phyloP scores from a whole-genome alignment of 23 red algal species.

The Gracilaria gracilis region DNA sequence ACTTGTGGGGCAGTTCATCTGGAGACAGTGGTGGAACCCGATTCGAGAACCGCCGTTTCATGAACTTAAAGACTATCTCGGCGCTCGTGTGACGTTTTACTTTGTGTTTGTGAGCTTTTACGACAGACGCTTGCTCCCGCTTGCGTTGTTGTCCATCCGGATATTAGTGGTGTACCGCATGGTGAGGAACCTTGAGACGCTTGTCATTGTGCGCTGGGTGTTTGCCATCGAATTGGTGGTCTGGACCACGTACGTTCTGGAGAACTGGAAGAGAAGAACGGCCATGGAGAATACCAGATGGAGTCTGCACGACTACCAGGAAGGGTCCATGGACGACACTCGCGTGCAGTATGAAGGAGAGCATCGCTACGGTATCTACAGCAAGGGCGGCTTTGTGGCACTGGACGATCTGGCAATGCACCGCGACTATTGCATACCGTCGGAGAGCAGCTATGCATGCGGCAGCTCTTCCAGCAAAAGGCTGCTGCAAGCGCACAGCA shows the following conservation, averaged over 20 bases:
- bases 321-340: constrained; percentile 71
- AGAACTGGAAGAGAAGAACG: constrained; percentile 81
- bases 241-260: constrained; percentile 79
- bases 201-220: constrained; percentile 59
- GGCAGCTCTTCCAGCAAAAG: too few relatives aligned
- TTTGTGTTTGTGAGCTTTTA: constrained; percentile 86
- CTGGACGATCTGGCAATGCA: constrained; percentile 52
- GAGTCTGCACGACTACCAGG: constrained; percentile 74
- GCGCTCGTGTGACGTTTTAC: constrained; percentile 76
- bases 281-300: constrained; percentile 58
- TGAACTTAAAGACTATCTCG: constrained; percentile 71
- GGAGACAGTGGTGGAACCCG: constrained; percentile 68
- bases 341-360: constrained; percentile 70
- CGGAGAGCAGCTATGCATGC: background rate
- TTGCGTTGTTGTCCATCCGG: constrained; percentile 61
- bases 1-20: constrained; percentile 56
- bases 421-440: constrained; percentile 4
- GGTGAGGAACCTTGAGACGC: constrained; percentile 11
- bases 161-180: constrained; percentile 56
- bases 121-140: constrained; percentile 43
- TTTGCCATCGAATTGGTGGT: constrained; percentile 62
- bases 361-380: constrained; percentile 69
- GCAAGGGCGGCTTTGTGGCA: constrained; percentile 70
- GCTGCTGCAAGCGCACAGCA: background rate
- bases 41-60: constrained; percentile 55